Percentiles rank a stretch among this genome's conserved stretches.
phyloP scores from a whole-genome alignment of 1,284 basidiomycete genomes.

The Ganoderma boninense region DNA sequence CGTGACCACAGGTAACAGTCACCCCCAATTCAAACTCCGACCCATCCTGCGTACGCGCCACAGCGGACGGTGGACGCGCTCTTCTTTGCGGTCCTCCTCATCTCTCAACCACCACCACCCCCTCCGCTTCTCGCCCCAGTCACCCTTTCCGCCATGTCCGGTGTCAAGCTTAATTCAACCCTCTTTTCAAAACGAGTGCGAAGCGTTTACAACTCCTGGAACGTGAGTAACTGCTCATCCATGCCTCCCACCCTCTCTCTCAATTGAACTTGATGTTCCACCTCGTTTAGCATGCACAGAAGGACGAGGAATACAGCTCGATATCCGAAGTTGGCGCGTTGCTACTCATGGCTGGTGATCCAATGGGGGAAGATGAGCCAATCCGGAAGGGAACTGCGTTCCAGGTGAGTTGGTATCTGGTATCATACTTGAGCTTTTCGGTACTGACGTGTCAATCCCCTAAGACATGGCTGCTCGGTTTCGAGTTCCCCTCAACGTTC shows the following conservation, averaged over 20 bases:
- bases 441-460: conserved; percentile 31
- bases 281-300: conserved; percentile 57
- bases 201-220: conserved; percentile 78
- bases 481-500: conserved; percentile 96
- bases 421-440: conserved; percentile 17
- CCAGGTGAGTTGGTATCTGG: conserved; percentile 67
- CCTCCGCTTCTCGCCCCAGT: conserved; percentile 13
- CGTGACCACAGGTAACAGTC: conserved; percentile 21
- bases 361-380: conserved; percentile 83
- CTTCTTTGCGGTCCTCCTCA: conserved; percentile 25
- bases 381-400: conserved; percentile 90
- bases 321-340: conserved; percentile 76
- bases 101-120: conserved; percentile 26
- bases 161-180: conserved; percentile 54
- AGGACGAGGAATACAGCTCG: conserved; percentile 75
- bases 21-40: conserved; percentile 27
- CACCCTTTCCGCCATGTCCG: conserved; percentile 43
- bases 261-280: conserved; percentile 18
- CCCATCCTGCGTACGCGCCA: conserved; percentile 32
- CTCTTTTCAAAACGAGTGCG: conserved; percentile 75
- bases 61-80: conserved; percentile 40
- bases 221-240: conserved; percentile 55
- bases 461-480: conserved; percentile 95
- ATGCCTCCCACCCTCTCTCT: conserved; percentile 1
- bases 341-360: conserved; percentile 85